Percentiles rank a stretch among this genome's conserved stretches.
Evolutionary conservation across 208 protist species (phyloP).

Genomic region (Balamuthia mandrillaris): DNA sequence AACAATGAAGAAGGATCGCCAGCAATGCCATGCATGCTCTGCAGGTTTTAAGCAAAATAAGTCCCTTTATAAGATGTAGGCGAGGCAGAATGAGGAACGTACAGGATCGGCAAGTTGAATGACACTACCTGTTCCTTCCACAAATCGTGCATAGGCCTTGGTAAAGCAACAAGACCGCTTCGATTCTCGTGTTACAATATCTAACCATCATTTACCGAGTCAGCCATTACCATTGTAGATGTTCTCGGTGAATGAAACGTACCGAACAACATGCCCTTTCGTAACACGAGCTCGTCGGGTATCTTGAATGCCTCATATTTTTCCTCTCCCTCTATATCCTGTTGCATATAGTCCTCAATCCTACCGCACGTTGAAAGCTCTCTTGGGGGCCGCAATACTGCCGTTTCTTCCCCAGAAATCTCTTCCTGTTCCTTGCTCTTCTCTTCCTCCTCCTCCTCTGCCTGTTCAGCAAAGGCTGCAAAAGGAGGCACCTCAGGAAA

Average conservation of each 20-base stretch:
- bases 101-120: too few relatives aligned
- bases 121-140: neutral
- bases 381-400: too few relatives aligned
- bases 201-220: neutral
- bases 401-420: too few relatives aligned
- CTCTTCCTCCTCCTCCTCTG: too few relatives aligned
- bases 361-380: too few relatives aligned
- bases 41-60: neutral
- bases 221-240: neutral
- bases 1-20: neutral
- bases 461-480: too few relatives aligned
- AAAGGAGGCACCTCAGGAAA: too few relatives aligned
- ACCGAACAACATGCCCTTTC: slow-evolving; percentile 4
- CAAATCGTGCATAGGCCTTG: slow-evolving; percentile 16
- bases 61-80: neutral
- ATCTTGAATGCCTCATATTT: too few relatives aligned
- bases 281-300: neutral
- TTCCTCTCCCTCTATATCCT: neutral
- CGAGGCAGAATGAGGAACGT: neutral
- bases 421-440: too few relatives aligned
- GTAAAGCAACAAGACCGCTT: slow-evolving; percentile 9
- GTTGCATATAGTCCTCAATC: too few relatives aligned
- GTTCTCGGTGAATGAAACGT: neutral
- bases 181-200: neutral
- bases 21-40: too few relatives aligned